Conservation (phyloP, 352 stramenopile species). For the Phytophthora sp. region DNA sequence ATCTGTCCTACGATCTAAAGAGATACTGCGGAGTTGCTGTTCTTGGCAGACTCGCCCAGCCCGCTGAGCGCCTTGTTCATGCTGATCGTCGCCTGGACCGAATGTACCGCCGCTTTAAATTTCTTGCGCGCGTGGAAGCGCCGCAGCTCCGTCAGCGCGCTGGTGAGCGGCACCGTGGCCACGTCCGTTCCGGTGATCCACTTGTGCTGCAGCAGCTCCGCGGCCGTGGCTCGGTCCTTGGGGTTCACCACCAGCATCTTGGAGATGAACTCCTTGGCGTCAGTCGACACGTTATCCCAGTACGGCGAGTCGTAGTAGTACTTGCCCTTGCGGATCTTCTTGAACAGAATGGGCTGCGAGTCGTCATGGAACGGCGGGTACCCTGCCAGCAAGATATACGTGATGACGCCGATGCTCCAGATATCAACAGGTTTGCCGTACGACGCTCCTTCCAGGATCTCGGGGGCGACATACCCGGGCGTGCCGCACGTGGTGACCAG, state of each 20-base stretch:
- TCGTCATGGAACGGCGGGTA: constrained; percentile 93
- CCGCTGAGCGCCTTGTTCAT: constrained; percentile 78
- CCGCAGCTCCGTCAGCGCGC: constrained; percentile 75
- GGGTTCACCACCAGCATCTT: constrained; percentile 87
- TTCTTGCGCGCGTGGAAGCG: constrained; percentile 85
- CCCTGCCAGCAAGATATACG: constrained; percentile 89
- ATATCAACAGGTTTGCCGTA: constrained; percentile 88
- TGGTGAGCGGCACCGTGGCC: constrained; percentile 75
- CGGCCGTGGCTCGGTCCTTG: constrained; percentile 64
- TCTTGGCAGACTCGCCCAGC: constrained; percentile 26
- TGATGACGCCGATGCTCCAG: constrained; percentile 89
- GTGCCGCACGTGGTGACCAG: constrained; percentile 82
- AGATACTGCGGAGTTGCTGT: constrained; percentile 47
- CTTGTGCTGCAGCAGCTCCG: constrained; percentile 68
- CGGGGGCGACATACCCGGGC: constrained; percentile 81
- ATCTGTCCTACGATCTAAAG: constrained; percentile 39
- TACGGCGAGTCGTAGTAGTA: constrained; percentile 90
- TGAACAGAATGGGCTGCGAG: constrained; percentile 93
- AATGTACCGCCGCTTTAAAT: constrained; percentile 85
- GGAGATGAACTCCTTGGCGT: constrained; percentile 91
- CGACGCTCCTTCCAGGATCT: constrained; percentile 83
- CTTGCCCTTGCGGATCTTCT: constrained; percentile 86
- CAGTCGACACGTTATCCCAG: constrained; percentile 89
- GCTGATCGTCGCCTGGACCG: constrained; percentile 78
- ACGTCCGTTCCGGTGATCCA: constrained; percentile 81